Base-by-base conservation (phyloP, 768 basidiomycete species). In the Rhizopogon vulgaris region DNA sequence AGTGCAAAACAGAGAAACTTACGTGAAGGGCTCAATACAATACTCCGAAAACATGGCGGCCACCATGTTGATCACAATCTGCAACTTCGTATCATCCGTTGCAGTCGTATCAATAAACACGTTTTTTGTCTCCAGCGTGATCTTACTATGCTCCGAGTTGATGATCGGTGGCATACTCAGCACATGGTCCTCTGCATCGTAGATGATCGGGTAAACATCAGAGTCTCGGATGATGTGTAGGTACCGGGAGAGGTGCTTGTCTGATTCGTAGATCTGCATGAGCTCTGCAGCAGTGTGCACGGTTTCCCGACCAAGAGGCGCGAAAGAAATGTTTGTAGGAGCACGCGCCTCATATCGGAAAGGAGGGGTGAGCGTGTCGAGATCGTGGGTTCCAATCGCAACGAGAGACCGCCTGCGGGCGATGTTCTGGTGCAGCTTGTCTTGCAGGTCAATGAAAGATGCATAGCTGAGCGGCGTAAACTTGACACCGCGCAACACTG, bases 21-120 rank as follows among this genome's bases (percentile, higher is more conserved):
- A 98, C 94, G 90, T 85, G 80, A 85, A 97, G 3, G 94, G 90
- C 38, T 90, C 83, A 55, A 81, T 80, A 66, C 90, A 93, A 65
- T 99, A 96, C 69, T 98, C 94, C 2, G 95, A 87, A 71, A 99
- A 99, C 94, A 98, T 95, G n/a, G 90, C 87, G 2, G 87, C 76
- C 11, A 99, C 82, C 55, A 98, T 94, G 67, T 94, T 96, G 43
- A 93, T 82, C 48, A 98, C 96, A 45, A 98, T 94, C 57, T 87
- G 84, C 54, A 99, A 82, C 71, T 99, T 99, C 27, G 95, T 98
- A 64, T 90, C 80, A 63, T 99, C 96, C 15, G 93, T 96, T 3
- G 94, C 94, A 8, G 96, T 98, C 28, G 94, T 83, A 69, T 99
- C 96, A 59, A 99, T 89, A 73, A 97, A 97, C 66, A 99, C 74